Base-by-base conservation (phyloP, 108 stramenopile species). In the Fragilariopsis cylindrus region DNA sequence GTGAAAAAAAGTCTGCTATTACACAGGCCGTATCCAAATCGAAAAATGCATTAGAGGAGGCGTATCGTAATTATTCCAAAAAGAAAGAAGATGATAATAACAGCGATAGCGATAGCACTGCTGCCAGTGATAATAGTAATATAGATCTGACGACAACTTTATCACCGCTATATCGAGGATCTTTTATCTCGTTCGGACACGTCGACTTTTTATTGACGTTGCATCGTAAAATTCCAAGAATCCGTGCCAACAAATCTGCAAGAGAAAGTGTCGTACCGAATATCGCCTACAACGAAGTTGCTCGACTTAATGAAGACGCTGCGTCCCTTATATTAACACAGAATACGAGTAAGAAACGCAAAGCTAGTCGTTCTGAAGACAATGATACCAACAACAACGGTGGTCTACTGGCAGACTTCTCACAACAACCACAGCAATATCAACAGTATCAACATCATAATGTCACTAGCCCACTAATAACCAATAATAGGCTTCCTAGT, bases 1-100 rank as follows among this genome's bases (percentile, higher is more conserved):
- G 64, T 18, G 13, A 65, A 3, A 72, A 70, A 16, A 78, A 78
- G 41, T 39, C 18, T 6, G 65, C 45, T 13, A 15, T 78, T 19
- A 54, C 64, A 3, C 45, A 64, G 18, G 64, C 65, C 21, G 77
- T 78, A 1, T 12, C 8, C 9, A 41, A 7, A 2, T 48, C 76
- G 4, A 46, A 41, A 41, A 1, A 3, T 11, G 11, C 44, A 7
- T n/a, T 77, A 48, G 53, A 63, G 12, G 50, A 64, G 1, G 62
- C 62, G 19, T 64, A 49, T 12, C 60, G 42, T 9, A 52, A 13
- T 52, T 52, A 52, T 52, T 13, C 43, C 43, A 41, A 43, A 41
- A 12, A 40, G 60, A 62, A 30, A 6, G 58, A 21, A 39, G 12
- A 11, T 7, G 58, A 21, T 7, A 4, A 60, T 6, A 30, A 30